phyloP scores from a whole-genome alignment of 139 green algal species.

The Haematococcus lacustris region DNA sequence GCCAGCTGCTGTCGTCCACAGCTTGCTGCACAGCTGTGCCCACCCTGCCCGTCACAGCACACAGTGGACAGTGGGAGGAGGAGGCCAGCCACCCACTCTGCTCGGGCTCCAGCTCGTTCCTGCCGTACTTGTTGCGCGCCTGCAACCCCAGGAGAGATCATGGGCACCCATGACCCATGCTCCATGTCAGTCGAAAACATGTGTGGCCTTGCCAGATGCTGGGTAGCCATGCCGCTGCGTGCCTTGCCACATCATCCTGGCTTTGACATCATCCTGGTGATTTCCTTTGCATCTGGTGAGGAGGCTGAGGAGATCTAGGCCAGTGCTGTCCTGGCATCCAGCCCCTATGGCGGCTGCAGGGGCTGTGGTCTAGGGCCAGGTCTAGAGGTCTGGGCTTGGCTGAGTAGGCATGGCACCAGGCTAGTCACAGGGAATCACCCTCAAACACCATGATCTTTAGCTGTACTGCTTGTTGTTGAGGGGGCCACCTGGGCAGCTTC shows the following conservation, averaged over 20 bases:
- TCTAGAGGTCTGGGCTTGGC: too few relatives aligned
- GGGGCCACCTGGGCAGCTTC: slow-evolving; percentile 35
- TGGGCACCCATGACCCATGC: background rate
- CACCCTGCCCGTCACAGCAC: background rate
- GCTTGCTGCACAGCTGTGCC: slow-evolving; percentile 12
- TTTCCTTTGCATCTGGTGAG: too few relatives aligned
- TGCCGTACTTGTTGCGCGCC: slow-evolving; percentile 48
- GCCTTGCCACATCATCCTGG: background rate
- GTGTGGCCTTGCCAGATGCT: background rate
- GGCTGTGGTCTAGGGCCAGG: too few relatives aligned
- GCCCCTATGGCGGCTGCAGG: background rate
- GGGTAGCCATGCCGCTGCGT: background rate
- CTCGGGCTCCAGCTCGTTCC: slow-evolving; percentile 72
- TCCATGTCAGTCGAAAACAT: too few relatives aligned
- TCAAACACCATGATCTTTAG: too few relatives aligned
- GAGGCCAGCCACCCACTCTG: slow-evolving; percentile 47
- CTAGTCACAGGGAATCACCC: background rate
- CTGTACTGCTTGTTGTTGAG: background rate
- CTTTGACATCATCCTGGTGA: too few relatives aligned
- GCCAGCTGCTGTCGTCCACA: slow-evolving; percentile 15
- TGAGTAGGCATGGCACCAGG: background rate
- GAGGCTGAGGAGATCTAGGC: too few relatives aligned
- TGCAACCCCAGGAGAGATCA: background rate
- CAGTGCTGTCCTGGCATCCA: background rate
- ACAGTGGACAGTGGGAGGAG: background rate